phyloP scores from a whole-genome alignment of 345 rosid species.

The Eucalyptus brandiana region DNA sequence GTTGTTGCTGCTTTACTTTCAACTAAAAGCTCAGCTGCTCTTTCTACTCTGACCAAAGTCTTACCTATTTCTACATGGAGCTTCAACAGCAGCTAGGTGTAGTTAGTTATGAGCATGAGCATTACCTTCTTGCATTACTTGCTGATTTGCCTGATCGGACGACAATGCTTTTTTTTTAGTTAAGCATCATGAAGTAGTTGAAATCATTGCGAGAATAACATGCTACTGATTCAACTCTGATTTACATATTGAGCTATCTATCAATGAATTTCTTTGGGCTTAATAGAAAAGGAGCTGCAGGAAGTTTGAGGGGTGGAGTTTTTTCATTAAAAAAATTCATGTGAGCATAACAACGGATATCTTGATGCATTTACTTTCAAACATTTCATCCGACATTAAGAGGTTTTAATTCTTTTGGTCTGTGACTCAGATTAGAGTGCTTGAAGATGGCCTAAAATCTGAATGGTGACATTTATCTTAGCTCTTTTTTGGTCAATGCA shows the following conservation, averaged over 20 bases:
- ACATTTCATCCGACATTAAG: background rate
- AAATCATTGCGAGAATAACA: background rate
- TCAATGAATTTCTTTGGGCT: background rate
- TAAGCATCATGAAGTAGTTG: background rate
- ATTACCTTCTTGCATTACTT: background rate
- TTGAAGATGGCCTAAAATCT: background rate
- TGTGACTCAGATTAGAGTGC: background rate
- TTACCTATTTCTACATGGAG: background rate
- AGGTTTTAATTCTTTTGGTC: background rate
- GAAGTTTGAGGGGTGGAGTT: background rate
- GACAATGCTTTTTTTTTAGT: background rate
- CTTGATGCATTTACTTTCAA: background rate
- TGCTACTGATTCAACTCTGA: background rate
- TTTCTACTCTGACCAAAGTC: background rate
- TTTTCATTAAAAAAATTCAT: background rate
- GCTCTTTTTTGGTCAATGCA: background rate
- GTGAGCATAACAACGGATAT: background rate
- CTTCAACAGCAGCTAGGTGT: background rate
- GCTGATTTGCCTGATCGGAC: background rate
- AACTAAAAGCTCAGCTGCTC: background rate
- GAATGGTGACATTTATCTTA: background rate
- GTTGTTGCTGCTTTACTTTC: background rate
- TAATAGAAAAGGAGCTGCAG: background rate
- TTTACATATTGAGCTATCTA: background rate
- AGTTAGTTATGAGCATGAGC: background rate